These are phyloP conservation scores for Chlorociboria aeruginascens DNA, from an alignment of 495 filamentous ascomycete genomes.

Conservation along the genomic window DNA sequence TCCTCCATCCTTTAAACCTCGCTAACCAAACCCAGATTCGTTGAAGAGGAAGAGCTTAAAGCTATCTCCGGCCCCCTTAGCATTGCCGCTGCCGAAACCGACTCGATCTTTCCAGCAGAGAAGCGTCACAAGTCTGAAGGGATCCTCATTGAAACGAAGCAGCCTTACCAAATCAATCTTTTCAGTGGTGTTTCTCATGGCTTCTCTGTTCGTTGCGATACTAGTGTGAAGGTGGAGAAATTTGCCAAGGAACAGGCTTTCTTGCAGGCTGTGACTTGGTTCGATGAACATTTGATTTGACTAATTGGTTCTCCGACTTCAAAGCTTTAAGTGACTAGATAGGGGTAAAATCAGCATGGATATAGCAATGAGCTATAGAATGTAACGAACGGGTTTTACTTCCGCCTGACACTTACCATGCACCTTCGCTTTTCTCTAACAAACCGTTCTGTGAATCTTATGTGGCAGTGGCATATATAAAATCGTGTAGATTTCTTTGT, in stretches of 20 bases:
- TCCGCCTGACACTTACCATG: too few species aligned
- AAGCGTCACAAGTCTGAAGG: constrained; percentile 49
- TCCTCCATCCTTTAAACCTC: background rate
- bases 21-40: constrained; percentile 33
- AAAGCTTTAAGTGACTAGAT: background rate
- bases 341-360: background rate
- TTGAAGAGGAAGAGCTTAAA: constrained; percentile 63
- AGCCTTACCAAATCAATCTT: constrained; percentile 72
- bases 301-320: background rate
- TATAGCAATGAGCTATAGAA: too few species aligned
- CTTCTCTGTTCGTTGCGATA: constrained; percentile 63
- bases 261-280: constrained; percentile 69
- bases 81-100: constrained; percentile 70
- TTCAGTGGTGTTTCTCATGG: constrained; percentile 69
- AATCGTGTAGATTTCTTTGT: too few species aligned
- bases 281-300: constrained; percentile 37
- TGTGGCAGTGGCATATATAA: too few species aligned
- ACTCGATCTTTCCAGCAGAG: constrained; percentile 64
- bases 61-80: constrained; percentile 59
- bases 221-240: constrained; percentile 46
- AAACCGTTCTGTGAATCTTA: too few species aligned
- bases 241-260: constrained; percentile 84
- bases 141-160: constrained; percentile 43
- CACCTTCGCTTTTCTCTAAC: too few species aligned
- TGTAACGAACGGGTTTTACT: too few species aligned